These are phyloP conservation scores for Termitomyces bulborhizus DNA, from an alignment of 768 basidiomycete genomes.

Conservation along the genomic window DNA sequence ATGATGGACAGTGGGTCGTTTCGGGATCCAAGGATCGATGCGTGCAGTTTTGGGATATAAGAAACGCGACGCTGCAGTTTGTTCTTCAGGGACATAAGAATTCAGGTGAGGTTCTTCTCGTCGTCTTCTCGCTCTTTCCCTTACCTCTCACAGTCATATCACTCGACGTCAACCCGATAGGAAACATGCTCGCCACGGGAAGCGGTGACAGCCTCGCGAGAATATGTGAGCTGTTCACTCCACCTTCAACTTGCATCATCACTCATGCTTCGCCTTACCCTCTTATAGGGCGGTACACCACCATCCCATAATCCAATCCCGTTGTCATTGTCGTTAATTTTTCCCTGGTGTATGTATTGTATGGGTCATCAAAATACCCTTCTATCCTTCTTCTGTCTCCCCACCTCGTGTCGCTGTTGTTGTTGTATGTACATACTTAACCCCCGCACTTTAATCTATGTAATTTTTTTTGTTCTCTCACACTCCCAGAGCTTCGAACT, in stretches of 20 bases:
- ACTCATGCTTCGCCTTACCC: background rate
- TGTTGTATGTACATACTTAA: too few species aligned
- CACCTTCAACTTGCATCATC: background rate
- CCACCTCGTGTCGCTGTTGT: too few species aligned
- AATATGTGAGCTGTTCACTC: constrained; percentile 40
- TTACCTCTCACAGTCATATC: constrained; percentile 34
- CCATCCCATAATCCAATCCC: background rate
- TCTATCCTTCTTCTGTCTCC: too few species aligned
- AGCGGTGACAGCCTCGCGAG: constrained; percentile 50
- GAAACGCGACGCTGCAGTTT: constrained; percentile 72
- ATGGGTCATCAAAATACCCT: too few species aligned
- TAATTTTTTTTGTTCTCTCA: too few species aligned
- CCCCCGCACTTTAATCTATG: too few species aligned
- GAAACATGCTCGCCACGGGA: constrained; percentile 42
- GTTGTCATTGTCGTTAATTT: too few species aligned
- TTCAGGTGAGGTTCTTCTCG: constrained; percentile 24
- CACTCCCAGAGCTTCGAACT: too few species aligned
- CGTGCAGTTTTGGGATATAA: constrained; percentile 90
- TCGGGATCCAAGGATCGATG: constrained; percentile 94
- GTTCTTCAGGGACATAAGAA: constrained; percentile 79
- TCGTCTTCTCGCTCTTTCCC: too few species aligned
- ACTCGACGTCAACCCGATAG: constrained; percentile 40
- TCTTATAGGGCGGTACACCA: constrained; percentile 11
- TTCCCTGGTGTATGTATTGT: too few species aligned
- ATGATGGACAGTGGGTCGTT: constrained; percentile 91